Percentiles rank a stretch among this genome's conserved stretches.
Conservation (phyloP, 495 filamentous ascomycete species). For the Friedmanniomyces endolithicus region DNA sequence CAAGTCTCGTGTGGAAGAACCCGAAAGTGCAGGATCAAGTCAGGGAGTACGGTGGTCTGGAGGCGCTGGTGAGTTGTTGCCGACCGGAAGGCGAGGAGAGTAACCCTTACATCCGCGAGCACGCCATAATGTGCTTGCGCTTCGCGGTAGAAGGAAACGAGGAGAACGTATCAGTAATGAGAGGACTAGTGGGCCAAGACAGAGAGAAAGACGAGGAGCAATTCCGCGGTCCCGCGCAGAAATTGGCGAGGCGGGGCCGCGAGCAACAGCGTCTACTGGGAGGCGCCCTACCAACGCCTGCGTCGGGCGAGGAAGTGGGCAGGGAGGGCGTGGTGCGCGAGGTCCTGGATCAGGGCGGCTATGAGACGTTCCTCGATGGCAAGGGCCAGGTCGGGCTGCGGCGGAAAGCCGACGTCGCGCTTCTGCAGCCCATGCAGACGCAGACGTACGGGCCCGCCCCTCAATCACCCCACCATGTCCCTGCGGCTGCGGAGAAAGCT, state of each 20-base stretch:
- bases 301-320: background rate
- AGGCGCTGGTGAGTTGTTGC: constrained; percentile 75
- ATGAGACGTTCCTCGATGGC: constrained; percentile 33
- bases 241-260: background rate
- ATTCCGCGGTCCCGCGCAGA: background rate
- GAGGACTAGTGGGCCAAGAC: constrained; percentile 44
- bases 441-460: background rate
- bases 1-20: constrained; percentile 69
- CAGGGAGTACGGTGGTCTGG: constrained; percentile 64
- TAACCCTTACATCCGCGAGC: constrained; percentile 82
- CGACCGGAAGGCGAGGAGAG: constrained; percentile 57
- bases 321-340: constrained; percentile 24
- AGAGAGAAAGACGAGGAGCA: background rate
- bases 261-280: background rate
- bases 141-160: constrained; percentile 76
- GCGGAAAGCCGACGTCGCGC: constrained; percentile 9
- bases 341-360: constrained; percentile 30
- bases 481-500: background rate
- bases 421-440: too few species aligned
- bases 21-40: constrained; percentile 76
- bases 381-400: constrained; percentile 28
- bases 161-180: constrained; percentile 64
- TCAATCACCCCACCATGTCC: background rate
- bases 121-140: constrained; percentile 79
- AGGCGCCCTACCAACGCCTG: background rate